Evolutionary conservation across 306 rosid species (phyloP), one percentile per base, ranked within the genome.

Genomic region (Castanea crenata): DNA sequence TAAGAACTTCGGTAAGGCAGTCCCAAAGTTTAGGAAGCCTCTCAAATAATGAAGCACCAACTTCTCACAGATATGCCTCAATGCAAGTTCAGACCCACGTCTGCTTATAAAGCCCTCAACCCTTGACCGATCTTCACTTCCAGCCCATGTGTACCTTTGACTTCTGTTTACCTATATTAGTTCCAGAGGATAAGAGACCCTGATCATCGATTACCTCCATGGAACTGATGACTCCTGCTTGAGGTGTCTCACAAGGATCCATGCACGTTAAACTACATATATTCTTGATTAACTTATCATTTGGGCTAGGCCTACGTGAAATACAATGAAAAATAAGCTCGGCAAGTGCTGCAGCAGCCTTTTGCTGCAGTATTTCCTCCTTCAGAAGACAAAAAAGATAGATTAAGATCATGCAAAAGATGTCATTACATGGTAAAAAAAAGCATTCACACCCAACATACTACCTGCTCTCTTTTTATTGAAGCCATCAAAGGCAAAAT

Each of bases 401-500:
- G 54, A 63, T 82, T 35, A 79, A 74, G 32, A 74, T 74, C 71
- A 76, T 62, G 55, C 46, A 35, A 14, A 12, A 72, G 25, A 25
- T n/a, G 59, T 44, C 73, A 21, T 18, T 20, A 31, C 25, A 74
- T 63, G 63, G 54, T 14, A 73, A 21, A 73, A 41, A 62, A 59
- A 65, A 72, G 34, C 27, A 57, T 38, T 20, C 9, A 55, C 35
- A 76, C 68, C 64, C 35, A 81, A 77, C 69, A 63, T 13, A 72
- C 76, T 83, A 95, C 99, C 96, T 90, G 98, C 83, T 95, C 99
- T 89, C 99, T 90, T 88, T 80, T 95, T 78, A 95, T 86, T 18
- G 98, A 93, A 82, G 99, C 97, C 94, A 95, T 95, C 88, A 95
- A 86, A 71, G 99, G 99, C 88, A 91, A 86, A 82, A 95, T 95